Base-by-base conservation (phyloP, 768 basidiomycete genomes). In the Psilocybe azurescens region DNA sequence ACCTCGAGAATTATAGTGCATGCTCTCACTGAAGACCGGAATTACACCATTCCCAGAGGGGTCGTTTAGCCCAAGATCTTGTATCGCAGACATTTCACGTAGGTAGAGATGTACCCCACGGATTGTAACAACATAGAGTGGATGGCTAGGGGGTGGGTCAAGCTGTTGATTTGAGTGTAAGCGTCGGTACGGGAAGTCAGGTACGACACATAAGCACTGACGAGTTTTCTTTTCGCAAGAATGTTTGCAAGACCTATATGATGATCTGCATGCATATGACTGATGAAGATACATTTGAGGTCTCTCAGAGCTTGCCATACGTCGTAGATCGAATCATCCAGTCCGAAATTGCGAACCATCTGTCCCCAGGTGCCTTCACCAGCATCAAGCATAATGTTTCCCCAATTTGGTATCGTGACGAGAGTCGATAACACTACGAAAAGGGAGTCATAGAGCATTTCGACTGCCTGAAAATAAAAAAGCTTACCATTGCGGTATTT, bases 361-460 rank as follows among this genome's bases (percentile, higher is more conserved):
- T 98, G 97, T 1, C 95, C 95, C 83, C 90, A 91, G 0, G 95
- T 95, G 0, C 95, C 95, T 76, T 99, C 97, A 0, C 97, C 97
- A 0, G 84, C 84, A 65, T 99, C 97, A 2, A 98, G 81, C n/a
- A 98, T 76, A 36, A 97, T 76, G 62, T 84, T 87, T 0, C 93
- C 93, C 58, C 81, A 80, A 0, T 77, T 75, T 0, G 96, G 95
- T 38, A 96, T 87, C 52, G 82, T 81, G 5, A 99, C 76, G 4
- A 96, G 81, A 0, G 91, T 95, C 0, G 89, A 82, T 14, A 91
- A 91, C 2, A 92, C 91, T 92, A 60, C 14, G 29, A 54, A n/a
- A 16, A 24, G 33, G 46, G 24, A 41, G 50, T 54, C 6, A 7
- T 50, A 39, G 47, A 53, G 29, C 9, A 44, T 7, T 18, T 20